Evolutionary conservation across 1,139 yeast genomes (phyloP).

Genomic region (Blastobotrys petasosporus): DNA sequence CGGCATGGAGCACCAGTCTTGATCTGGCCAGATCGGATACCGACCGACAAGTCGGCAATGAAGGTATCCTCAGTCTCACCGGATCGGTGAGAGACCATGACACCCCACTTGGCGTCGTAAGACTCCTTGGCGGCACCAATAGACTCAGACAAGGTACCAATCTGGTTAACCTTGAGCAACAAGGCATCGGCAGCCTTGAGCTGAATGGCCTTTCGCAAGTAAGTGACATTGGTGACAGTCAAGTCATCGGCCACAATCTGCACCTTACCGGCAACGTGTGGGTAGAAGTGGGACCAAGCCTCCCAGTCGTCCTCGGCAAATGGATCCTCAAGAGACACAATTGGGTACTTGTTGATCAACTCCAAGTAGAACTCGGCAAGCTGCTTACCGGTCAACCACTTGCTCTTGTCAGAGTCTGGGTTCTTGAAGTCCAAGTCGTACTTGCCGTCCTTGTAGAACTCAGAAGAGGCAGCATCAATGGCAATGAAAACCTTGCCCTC

Average conservation of each 20-base stretch:
- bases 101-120: slow-evolving; percentile 85
- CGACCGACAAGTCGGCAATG: slow-evolving; percentile 95
- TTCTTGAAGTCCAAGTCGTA: slow-evolving; percentile 97
- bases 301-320: slow-evolving; percentile 99
- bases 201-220: slow-evolving; percentile 91
- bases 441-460: slow-evolving; percentile 91
- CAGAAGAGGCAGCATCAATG: slow-evolving; percentile 93
- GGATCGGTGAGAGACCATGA: slow-evolving; percentile 94
- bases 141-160: slow-evolving; percentile 79
- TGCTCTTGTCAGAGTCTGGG: slow-evolving; percentile 80
- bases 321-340: slow-evolving; percentile 96
- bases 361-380: slow-evolving; percentile 75
- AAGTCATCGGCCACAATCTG: slow-evolving; percentile 96
- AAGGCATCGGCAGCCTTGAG: slow-evolving; percentile 90
- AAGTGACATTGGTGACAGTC: slow-evolving; percentile 93
- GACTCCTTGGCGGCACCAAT: slow-evolving; percentile 83
- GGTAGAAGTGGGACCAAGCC: slow-evolving; percentile 84
- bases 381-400: slow-evolving; percentile 84
- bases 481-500: slow-evolving; percentile 85
- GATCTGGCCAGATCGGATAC: slow-evolving; percentile 95
- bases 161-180: slow-evolving; percentile 86
- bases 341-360: slow-evolving; percentile 84
- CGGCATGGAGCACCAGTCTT: slow-evolving; percentile 99
- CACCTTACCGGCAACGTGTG: slow-evolving; percentile 55
- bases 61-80: slow-evolving; percentile 99